Evolutionary conservation across 345 rosid species (phyloP).

Genomic region (Moricandia arvensis): DNA sequence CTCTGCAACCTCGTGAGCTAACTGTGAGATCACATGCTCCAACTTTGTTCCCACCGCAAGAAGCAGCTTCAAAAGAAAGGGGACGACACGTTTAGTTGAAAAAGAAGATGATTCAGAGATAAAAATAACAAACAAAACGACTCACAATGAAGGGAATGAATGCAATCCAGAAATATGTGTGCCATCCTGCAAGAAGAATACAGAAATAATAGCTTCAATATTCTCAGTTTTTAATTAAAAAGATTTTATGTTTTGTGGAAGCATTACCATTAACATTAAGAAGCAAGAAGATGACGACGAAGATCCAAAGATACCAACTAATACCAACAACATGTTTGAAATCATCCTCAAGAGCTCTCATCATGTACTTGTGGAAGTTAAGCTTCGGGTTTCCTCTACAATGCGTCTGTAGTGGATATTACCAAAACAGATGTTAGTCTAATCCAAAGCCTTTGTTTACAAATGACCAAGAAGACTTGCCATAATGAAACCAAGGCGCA

Average conservation of each 20-base stretch:
- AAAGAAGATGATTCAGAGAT: not conserved
- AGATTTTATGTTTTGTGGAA: not conserved
- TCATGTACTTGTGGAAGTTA: slow-evolving; percentile 87
- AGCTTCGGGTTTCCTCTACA: slow-evolving; percentile 70
- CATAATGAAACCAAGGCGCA: slow-evolving; percentile 85
- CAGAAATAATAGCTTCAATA: not conserved
- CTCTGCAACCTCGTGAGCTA: slow-evolving; percentile 85
- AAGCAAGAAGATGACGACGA: slow-evolving; percentile 79
- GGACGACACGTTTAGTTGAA: not conserved
- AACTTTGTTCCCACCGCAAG: slow-evolving; percentile 84
- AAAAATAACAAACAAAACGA: not conserved
- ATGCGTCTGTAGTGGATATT: slow-evolving; percentile 50
- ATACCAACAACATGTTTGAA: slow-evolving; percentile 92
- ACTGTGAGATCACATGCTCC: slow-evolving; percentile 67
- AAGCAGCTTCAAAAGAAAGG: slow-evolving; percentile 49
- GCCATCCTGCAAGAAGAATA: slow-evolving; percentile 65
- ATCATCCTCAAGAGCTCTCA: slow-evolving; percentile 97
- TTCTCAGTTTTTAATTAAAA: not conserved
- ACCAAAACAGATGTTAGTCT: slow-evolving; percentile 1
- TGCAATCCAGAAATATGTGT: slow-evolving; percentile 85
- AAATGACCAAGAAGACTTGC: slow-evolving; percentile 42
- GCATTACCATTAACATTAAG: slow-evolving; percentile 76
- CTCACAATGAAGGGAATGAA: slow-evolving; percentile 80
- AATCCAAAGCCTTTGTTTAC: not conserved
- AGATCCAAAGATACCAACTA: slow-evolving; percentile 98